Base-by-base conservation (phyloP, 305 asterid genomes). In the Fraxinus greggii region DNA sequence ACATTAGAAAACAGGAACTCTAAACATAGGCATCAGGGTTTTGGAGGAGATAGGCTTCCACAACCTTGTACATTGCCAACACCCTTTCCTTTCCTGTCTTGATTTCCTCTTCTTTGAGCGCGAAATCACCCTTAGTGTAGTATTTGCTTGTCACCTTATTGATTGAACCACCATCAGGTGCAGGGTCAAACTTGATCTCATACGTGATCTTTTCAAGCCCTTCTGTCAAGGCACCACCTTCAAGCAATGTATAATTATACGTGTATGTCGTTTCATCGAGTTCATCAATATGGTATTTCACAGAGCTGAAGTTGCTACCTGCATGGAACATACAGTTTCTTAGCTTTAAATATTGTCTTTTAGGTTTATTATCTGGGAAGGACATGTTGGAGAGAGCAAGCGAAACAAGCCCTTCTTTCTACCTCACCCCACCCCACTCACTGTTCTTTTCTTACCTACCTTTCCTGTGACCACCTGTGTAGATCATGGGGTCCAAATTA, bases 91-190 rank as follows among this genome's bases (percentile, higher is more conserved):
- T 86, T 17, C 87, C 86, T 40, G 89, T 80, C 63, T 83, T 83
- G 4, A 88, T 79, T 0, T 85, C 91, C 3, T 84, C 88, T 78
- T 86, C 87, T 1, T 77, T 81, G 35, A 86, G 81, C 63, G n/a
- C 17, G 21, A 79, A 79, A 65, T 84, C 90, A 31, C 82, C 89
- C 17, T 73, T 26, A 0, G 86, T 86, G 72, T 88, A 54, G 72
- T 86, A 88, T 59, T 76, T 88, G 83, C 82, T 83, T 0, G 87
- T 83, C 72, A 84, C 87, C 83, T 86, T 86, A 28, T 85, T 81
- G 45, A 84, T 76, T 0, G 89, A 79, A 2, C 91, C 91, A 31
- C 88, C 89, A 35, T 82, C 85, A 0, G 86, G 40, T 6, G 89
- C 28, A 5, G 81, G 45, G 45, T 88, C 88, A 42, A 88, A 78